These are phyloP conservation scores for Prunus salicina DNA, from an alignment of 306 rosid species.

Conservation along the genomic window DNA sequence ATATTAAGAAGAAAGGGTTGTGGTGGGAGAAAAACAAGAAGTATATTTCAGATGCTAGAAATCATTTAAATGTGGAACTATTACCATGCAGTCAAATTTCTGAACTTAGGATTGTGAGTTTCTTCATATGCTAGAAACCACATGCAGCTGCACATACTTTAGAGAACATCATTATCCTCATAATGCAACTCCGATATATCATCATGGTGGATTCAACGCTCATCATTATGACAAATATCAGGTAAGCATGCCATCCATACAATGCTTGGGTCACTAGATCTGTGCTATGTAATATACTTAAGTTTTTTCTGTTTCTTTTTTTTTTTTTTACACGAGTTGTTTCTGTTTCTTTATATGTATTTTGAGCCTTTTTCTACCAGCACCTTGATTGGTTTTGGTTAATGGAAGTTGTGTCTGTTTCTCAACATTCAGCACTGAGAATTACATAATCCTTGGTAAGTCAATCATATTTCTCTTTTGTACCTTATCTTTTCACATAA, in stretches of 20 bases:
- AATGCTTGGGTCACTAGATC: neutral
- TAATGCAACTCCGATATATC: neutral
- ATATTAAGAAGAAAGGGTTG: neutral
- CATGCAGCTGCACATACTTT: neutral
- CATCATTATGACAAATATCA: neutral
- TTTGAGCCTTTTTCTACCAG: neutral
- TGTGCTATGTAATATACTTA: too few relatives aligned
- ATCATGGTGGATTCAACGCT: neutral
- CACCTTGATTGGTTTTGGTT: neutral
- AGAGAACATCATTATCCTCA: neutral
- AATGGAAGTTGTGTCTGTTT: neutral
- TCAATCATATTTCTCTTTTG: neutral
- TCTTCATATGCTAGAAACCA: neutral
- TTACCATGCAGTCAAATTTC: neutral
- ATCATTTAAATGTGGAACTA: neutral
- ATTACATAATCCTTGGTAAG: neutral
- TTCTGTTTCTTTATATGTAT: too few relatives aligned
- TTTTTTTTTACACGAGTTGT: too few relatives aligned
- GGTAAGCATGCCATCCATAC: neutral
- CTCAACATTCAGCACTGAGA: neutral
- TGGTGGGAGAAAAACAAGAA: neutral
- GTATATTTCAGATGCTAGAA: neutral
- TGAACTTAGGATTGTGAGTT: neutral
- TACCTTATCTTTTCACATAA: neutral
- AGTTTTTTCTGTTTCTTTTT: too few relatives aligned